A percentile compares a stretch with the other conserved stretches of the same genome.
Evolutionary conservation across 2,329 filamentous ascomycete species (phyloP).

Genomic region (Fusarium graminum): DNA sequence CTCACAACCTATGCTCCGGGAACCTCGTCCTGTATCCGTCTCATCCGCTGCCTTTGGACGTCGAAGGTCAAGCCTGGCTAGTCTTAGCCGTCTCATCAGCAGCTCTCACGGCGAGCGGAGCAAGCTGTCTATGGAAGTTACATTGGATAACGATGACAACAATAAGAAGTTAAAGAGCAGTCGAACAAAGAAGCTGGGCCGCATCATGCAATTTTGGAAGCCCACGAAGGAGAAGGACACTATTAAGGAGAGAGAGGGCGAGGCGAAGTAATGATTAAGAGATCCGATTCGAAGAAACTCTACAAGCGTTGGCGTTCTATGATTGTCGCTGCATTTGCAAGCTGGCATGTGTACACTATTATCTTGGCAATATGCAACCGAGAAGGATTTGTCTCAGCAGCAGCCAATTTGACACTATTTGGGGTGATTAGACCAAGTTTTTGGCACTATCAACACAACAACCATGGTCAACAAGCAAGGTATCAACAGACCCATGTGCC

Average conservation of each 20-base stretch:
- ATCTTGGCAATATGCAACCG: conserved; percentile 42
- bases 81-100: conserved; percentile 80
- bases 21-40: conserved; percentile 73
- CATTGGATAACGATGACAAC: conserved; percentile 66
- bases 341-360: conserved; percentile 56
- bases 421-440: conserved; percentile 1
- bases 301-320: conserved; percentile 35
- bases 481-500: conserved; percentile 26
- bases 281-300: conserved; percentile 17
- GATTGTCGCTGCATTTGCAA: conserved; percentile 53
- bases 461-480: conserved; percentile 18
- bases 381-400: conserved; percentile 11
- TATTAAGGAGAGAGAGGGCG: conserved; percentile 62
- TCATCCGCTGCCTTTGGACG: conserved; percentile 73
- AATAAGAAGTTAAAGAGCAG: conserved; percentile 68
- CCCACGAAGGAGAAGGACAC: conserved; percentile 65
- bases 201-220: conserved; percentile 85
- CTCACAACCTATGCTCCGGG: conserved; percentile 62
- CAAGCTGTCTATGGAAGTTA: conserved; percentile 78
- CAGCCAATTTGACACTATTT: conserved; percentile 19
- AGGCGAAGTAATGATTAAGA: conserved; percentile 44
- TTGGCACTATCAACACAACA: conserved; percentile 18
- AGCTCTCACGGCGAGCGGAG: conserved; percentile 80
- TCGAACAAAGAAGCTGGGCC: conserved; percentile 77
- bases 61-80: conserved; percentile 81